Evolutionary conservation across 1,284 basidiomycete genomes (phyloP).

Genomic region (Boletus hoseneyae): DNA sequence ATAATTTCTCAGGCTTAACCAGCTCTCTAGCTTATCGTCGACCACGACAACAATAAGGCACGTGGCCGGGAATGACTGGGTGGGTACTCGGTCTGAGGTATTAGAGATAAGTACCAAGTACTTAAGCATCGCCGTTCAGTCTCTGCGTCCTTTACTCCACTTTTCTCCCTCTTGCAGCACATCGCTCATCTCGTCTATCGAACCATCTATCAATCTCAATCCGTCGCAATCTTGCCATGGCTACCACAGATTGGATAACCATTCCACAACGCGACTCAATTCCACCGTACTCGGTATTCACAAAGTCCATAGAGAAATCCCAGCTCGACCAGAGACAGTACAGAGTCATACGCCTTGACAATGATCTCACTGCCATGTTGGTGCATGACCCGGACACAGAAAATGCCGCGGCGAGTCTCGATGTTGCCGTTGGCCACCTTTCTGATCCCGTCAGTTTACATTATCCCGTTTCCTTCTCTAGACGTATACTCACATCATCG

Average conservation of each 20-base stretch:
- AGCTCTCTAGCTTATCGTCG: neutral
- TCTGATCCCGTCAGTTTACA: slow-evolving; percentile 77
- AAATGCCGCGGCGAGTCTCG: slow-evolving; percentile 93
- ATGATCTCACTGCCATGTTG: slow-evolving; percentile 85
- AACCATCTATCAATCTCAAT: neutral
- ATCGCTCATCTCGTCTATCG: neutral
- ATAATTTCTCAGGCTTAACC: neutral
- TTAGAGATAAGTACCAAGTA: neutral
- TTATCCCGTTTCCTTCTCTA: neutral
- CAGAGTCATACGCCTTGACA: slow-evolving; percentile 79
- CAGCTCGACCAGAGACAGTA: slow-evolving; percentile 77
- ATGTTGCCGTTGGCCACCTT: slow-evolving; percentile 94
- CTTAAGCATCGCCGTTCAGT: neutral
- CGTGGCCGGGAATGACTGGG: slow-evolving; percentile 26
- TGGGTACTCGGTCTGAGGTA: slow-evolving; percentile 20
- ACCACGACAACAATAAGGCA: slow-evolving; percentile 6
- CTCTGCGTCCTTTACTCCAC: slow-evolving; percentile 13
- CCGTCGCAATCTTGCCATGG: slow-evolving; percentile 25
- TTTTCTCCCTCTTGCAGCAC: slow-evolving; percentile 7
- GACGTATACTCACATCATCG: neutral
- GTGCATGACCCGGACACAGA: slow-evolving; percentile 88
- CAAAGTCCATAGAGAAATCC: slow-evolving; percentile 70
- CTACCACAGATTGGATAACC: slow-evolving; percentile 19
- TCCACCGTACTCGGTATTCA: slow-evolving; percentile 54
- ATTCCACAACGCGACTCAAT: slow-evolving; percentile 21